phyloP scores from a whole-genome alignment of 352 stramenopile genomes.

The Phytopythium oedochilum region DNA sequence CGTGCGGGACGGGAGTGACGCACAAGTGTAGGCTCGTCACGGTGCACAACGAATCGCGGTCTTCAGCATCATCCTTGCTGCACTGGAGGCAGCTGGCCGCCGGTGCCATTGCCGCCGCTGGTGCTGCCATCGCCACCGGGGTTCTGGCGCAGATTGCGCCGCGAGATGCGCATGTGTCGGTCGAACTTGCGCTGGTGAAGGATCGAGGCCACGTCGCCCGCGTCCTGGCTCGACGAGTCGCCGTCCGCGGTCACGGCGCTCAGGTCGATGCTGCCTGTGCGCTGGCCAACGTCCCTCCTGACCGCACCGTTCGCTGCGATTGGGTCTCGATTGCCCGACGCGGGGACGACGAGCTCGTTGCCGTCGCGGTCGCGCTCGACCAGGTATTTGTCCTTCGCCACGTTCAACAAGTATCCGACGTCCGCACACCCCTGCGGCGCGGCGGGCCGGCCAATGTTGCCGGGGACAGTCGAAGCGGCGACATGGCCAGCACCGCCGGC shows the following conservation, averaged over 20 bases:
- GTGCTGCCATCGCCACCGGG: not conserved
- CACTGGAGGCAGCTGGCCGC: conserved; percentile 17
- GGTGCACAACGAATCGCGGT: not conserved
- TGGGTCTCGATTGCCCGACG: not conserved
- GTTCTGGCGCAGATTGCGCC: conserved; percentile 56
- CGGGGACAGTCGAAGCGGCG: too few species aligned
- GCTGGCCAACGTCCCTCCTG: not conserved
- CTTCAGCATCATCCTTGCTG: conserved; percentile 7
- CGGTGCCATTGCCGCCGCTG: not conserved
- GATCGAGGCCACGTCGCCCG: conserved; percentile 31
- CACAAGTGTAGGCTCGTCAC: too few species aligned
- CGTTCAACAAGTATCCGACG: conserved; percentile 1
- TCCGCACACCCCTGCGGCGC: too few species aligned
- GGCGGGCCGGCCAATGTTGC: too few species aligned
- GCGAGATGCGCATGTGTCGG: conserved; percentile 55
- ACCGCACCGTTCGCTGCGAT: not conserved
- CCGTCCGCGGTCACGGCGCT: not conserved
- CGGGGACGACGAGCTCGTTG: not conserved
- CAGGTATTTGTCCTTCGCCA: conserved; percentile 6
- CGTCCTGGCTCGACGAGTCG: conserved; percentile 3
- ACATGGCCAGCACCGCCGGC: not conserved
- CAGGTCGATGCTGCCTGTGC: conserved; percentile 2
- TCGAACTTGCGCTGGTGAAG: conserved; percentile 66
- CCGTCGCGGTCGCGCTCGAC: conserved; percentile 2
- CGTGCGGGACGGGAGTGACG: conserved; percentile 14